phyloP scores from a whole-genome alignment of 371 early-diverging fungal species.

The Smittium culicis region DNA sequence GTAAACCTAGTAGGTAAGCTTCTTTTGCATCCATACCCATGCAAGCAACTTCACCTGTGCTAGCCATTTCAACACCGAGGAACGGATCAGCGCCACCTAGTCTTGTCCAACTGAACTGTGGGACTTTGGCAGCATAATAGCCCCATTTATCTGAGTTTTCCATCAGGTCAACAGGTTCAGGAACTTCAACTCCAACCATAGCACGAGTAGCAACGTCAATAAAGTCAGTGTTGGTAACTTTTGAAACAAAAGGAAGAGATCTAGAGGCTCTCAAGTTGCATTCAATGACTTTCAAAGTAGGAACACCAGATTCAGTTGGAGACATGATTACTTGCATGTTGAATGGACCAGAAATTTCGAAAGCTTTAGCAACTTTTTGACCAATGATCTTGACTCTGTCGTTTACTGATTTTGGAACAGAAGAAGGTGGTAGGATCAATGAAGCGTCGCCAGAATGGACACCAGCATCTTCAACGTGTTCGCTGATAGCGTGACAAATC shows the following conservation, averaged over 20 bases:
- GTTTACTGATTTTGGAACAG: constrained; percentile 73
- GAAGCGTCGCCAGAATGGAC: constrained; percentile 96
- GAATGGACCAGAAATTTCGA: constrained; percentile 92
- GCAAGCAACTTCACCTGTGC: constrained; percentile 96
- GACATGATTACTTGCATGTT: constrained; percentile 90
- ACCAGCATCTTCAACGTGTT: constrained; percentile 94
- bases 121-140: constrained; percentile 83
- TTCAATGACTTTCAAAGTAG: constrained; percentile 91
- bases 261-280: constrained; percentile 92
- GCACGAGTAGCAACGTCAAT: constrained; percentile 87
- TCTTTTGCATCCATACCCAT: constrained; percentile 89
- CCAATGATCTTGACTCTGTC: constrained; percentile 71
- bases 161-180: constrained; percentile 43
- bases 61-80: constrained; percentile 95
- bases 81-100: constrained; percentile 90
- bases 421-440: constrained; percentile 79
- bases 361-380: constrained; percentile 71
- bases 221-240: constrained; percentile 76
- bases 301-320: constrained; percentile 53
- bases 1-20: constrained; percentile 85
- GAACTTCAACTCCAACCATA: constrained; percentile 53
- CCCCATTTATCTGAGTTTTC: not conserved
- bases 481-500: constrained; percentile 72
- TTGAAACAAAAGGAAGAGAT: constrained; percentile 89
- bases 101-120: constrained; percentile 90